Evolutionary conservation across 495 filamentous ascomycete species (phyloP).

Genomic region (Daldinia concentrica): DNA sequence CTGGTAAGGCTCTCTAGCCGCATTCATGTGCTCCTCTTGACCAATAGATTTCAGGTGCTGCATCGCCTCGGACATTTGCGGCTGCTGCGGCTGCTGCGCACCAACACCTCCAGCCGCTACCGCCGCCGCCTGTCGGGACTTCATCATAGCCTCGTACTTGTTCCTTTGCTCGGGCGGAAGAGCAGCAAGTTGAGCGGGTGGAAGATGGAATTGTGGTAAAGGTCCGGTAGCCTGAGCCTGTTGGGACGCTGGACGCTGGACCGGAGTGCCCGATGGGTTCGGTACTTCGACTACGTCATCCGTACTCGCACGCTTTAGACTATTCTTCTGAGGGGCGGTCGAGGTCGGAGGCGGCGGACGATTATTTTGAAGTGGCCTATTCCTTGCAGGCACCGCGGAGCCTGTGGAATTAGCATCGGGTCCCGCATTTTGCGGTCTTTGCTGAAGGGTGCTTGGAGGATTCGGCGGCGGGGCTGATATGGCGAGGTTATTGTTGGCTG

Average conservation of each 20-base stretch:
- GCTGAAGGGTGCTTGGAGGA: conserved; percentile 14
- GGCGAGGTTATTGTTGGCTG: conserved; percentile 51
- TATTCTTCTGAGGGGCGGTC: conserved; percentile 40
- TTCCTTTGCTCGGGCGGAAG: conserved; percentile 62
- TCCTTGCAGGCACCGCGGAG: conserved; percentile 35
- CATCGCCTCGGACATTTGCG: conserved; percentile 41
- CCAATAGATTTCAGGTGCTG: conserved; percentile 47
- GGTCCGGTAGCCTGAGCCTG: conserved; percentile 34
- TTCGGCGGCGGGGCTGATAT: conserved; percentile 40
- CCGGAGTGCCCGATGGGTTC: conserved; percentile 50
- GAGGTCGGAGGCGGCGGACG: conserved; percentile 28
- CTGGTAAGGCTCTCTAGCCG: conserved; percentile 40
- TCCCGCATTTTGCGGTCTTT: conserved; percentile 34
- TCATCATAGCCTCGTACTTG: conserved; percentile 52
- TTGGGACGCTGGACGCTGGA: conserved; percentile 46
- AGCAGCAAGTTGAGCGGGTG: conserved; percentile 61
- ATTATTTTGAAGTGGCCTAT: conserved; percentile 40
- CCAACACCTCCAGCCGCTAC: conserved; percentile 20
- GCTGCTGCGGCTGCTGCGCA: conserved; percentile 8
- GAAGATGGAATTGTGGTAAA: conserved; percentile 42
- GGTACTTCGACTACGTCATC: conserved; percentile 71
- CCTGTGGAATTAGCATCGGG: conserved; percentile 26
- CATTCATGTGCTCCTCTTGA: conserved; percentile 42
- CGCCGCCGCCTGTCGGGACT: conserved; percentile 38
- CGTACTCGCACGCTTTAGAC: conserved; percentile 65